Evolutionary conservation across 1,284 basidiomycete genomes (phyloP).

Genomic region (Earliella scabrosa): DNA sequence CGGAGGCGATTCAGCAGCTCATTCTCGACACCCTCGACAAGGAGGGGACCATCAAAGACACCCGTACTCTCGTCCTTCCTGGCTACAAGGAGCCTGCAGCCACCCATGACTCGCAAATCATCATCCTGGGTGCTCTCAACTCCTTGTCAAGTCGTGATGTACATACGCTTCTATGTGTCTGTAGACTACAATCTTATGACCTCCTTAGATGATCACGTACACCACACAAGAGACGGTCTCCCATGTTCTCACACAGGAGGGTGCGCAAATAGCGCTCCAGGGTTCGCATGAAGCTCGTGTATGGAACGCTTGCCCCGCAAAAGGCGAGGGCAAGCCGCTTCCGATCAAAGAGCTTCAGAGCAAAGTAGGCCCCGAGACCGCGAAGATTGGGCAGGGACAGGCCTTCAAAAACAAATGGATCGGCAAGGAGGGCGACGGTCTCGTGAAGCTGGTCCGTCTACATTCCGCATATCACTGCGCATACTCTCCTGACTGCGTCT

Average conservation of each 20-base stretch:
- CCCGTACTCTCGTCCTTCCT: slow-evolving; percentile 73
- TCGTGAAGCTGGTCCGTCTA: slow-evolving; percentile 80
- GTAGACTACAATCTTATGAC: slow-evolving; percentile 9
- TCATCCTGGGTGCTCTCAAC: slow-evolving; percentile 87
- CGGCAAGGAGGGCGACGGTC: slow-evolving; percentile 86
- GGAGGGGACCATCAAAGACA: slow-evolving; percentile 69
- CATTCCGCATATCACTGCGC: no score
- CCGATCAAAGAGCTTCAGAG: slow-evolving; percentile 72
- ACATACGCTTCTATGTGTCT: slow-evolving; percentile 33
- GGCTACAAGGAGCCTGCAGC: slow-evolving; percentile 60
- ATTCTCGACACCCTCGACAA: slow-evolving; percentile 75
- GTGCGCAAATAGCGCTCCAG: slow-evolving; percentile 73
- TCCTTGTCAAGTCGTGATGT: slow-evolving; percentile 88
- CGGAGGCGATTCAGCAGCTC: slow-evolving; percentile 80
- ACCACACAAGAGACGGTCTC: slow-evolving; percentile 78
- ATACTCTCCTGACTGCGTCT: not conserved
- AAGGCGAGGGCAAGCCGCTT: slow-evolving; percentile 71
- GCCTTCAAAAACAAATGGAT: slow-evolving; percentile 99
- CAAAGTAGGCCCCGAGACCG: slow-evolving; percentile 79
- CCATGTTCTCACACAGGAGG: slow-evolving; percentile 82
- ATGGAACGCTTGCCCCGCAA: slow-evolving; percentile 80
- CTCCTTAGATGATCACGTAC: slow-evolving; percentile 81
- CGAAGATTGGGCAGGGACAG: slow-evolving; percentile 91
- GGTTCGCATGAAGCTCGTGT: slow-evolving; percentile 96
- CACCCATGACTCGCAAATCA: slow-evolving; percentile 78